Evolutionary conservation across 177 flowering plant genomes (phyloP), one percentile per base, ranked within the genome.

Genomic region (Vitis hybrid): DNA sequence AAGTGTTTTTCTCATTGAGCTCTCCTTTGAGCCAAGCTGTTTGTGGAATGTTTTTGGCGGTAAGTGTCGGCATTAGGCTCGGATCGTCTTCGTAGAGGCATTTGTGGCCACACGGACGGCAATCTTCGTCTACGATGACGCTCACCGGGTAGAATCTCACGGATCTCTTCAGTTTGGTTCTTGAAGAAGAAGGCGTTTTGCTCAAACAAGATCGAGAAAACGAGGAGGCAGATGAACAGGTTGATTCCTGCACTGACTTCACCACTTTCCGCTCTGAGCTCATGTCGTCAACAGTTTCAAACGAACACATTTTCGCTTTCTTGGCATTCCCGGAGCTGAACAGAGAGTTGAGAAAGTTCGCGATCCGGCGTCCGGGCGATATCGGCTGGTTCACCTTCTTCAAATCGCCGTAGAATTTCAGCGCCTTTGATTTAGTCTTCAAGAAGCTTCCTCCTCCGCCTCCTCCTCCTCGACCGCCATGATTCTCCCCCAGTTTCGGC

Each of bases 331-430:
- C 73, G 2, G 85, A 66, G 30, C 65, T 79, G 85, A 87, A 88
- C 7, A 88, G 65, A 0, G 89, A 82, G 65, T 80, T 85, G 32
- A 88, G 68, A 56, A 87, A 85, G 68, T 67, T 80, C 2, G 88
- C 70, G 32, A 88, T 80, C 51, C 83, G 77, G 3, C 83, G 80
- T 1, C 89, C 87, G 0, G 92, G 92, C 2, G 92, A 85, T 57
- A 84, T 77, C 3, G 92, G 92, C 30, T 86, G 85, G 72, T 82
- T 85, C 75, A 72, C 77, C 23, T 80, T 84, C 80, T 86, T 86
- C 64, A 85, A 52, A 10, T 85, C 86, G 6, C 82, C 81, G 71
- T 83, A 87, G 59, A 87, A 75, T 65, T 87, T 82, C 78, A 81
- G 4, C 1, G 89, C 91, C 62, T 70, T 73, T 1, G 81, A 79